Conservation (phyloP, 441 rosid species). For the Syzygium syzygioides region DNA sequence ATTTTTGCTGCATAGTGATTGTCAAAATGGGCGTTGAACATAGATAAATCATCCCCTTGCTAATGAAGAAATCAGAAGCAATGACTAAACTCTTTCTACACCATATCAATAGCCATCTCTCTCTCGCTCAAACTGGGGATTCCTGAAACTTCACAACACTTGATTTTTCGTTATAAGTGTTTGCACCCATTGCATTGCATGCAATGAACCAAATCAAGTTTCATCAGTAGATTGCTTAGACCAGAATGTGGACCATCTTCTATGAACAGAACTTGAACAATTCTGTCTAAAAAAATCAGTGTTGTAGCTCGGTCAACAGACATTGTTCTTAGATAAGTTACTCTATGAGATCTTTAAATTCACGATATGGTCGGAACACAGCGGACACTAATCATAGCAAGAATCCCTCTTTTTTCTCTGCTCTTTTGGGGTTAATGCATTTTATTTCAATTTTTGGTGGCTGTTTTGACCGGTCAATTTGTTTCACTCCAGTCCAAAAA, state of each 20-base stretch:
- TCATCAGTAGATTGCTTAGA: background rate
- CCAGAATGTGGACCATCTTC: background rate
- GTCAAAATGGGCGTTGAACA: background rate
- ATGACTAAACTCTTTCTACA: background rate
- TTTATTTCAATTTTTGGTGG: background rate
- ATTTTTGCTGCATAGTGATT: background rate
- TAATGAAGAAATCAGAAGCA: background rate
- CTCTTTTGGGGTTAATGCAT: background rate
- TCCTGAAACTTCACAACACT: background rate
- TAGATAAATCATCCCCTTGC: background rate
- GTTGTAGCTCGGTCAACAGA: background rate
- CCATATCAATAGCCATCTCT: background rate
- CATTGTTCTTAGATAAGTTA: background rate
- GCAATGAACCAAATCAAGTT: background rate
- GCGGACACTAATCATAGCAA: background rate
- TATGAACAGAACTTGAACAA: background rate
- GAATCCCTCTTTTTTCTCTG: background rate
- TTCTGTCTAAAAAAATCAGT: background rate
- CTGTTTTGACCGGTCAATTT: background rate
- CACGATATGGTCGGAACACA: background rate
- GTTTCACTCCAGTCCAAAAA: background rate
- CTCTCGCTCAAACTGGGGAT: background rate
- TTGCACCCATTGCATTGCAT: background rate
- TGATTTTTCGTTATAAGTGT: background rate
- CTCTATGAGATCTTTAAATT: background rate